Percentiles rank a stretch among this genome's conserved stretches.
These are phyloP conservation scores for Zanthoxylum bungeanum DNA, from an alignment of 345 rosid genomes.

Conservation along the genomic window DNA sequence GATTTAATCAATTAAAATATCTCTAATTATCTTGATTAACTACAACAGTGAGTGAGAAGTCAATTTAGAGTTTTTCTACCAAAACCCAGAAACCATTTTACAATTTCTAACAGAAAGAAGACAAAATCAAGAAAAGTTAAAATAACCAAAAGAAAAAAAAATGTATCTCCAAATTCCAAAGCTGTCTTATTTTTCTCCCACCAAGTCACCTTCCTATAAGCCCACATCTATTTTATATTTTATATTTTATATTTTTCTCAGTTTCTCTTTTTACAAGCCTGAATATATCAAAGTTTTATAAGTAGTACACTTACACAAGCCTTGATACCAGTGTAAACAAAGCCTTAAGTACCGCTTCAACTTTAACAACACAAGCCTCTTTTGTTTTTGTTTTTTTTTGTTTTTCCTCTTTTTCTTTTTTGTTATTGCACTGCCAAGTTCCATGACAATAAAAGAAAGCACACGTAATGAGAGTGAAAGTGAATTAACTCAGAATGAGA, in stretches of 20 bases:
- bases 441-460: not conserved
- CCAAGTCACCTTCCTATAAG: conserved; percentile 17
- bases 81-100: conserved; percentile 8
- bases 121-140: not conserved
- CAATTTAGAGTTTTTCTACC: conserved; percentile 22
- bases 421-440: not conserved
- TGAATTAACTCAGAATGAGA: not conserved
- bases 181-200: conserved; percentile 12
- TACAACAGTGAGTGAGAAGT: not conserved
- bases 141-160: not conserved
- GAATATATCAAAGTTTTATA: not conserved
- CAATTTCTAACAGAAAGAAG: not conserved
- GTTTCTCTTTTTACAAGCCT: conserved; percentile 16
- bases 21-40: not conserved
- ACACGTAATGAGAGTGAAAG: conserved; percentile 24
- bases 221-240: conserved; percentile 6
- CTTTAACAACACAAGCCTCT: conserved; percentile 9
- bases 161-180: conserved; percentile 34
- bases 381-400: not conserved
- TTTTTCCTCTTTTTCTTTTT: not conserved
- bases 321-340: not conserved
- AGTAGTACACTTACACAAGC: conserved; percentile 10
- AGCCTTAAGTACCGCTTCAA: conserved; percentile 18
- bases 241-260: not conserved
- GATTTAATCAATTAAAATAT: not conserved